These are phyloP conservation scores for Phyllosticta paracitricarpa DNA, from an alignment of 2,329 filamentous ascomycete species.

Conservation along the genomic window DNA sequence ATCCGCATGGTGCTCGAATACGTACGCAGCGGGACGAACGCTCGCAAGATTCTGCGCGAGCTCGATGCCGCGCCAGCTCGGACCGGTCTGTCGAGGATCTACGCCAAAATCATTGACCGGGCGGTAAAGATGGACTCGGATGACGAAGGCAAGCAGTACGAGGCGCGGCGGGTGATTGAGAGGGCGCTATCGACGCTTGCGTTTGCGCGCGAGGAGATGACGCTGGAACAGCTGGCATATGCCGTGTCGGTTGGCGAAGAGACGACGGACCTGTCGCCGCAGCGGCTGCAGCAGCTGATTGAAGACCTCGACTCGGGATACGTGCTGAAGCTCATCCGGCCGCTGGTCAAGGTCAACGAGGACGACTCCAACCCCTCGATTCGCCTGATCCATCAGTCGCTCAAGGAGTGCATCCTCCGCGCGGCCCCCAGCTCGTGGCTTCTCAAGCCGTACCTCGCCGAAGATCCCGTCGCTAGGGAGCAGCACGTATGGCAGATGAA, in stretches of 20 bases:
- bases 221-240: not conserved
- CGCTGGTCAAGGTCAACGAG: not conserved
- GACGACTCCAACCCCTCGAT: not conserved
- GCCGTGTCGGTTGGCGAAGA: not conserved
- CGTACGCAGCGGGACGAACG: not conserved
- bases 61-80: not conserved
- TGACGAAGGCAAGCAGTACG: not conserved
- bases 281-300: not conserved
- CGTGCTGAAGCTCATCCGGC: not conserved
- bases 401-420: not conserved
- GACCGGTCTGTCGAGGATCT: not conserved
- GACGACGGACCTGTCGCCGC: not conserved
- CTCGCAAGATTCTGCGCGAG: not conserved
- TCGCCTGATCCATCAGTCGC: not conserved
- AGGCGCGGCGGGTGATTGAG: not conserved
- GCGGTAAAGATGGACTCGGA: not conserved
- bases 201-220: not conserved
- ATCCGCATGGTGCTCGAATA: not conserved
- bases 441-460: not conserved
- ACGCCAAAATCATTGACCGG: not conserved
- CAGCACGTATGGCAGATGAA: not conserved
- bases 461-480: not conserved
- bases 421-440: not conserved
- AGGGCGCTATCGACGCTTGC: not conserved
- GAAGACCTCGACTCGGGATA: not conserved